phyloP scores from a whole-genome alignment of 768 basidiomycete genomes.

The Lactarius evosmus region DNA sequence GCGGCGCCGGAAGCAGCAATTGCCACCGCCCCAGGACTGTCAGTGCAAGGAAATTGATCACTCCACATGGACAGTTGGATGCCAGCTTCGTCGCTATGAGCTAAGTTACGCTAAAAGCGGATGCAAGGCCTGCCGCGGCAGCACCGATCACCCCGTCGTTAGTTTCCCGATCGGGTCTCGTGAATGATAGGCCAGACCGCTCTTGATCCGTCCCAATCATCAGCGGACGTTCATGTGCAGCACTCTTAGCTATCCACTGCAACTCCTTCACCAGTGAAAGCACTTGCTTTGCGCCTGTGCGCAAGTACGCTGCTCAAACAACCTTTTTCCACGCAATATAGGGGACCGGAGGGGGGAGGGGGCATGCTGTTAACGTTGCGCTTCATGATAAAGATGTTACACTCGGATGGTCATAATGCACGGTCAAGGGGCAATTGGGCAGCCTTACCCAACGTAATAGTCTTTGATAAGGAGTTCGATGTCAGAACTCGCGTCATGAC shows the following conservation, averaged over 20 bases:
- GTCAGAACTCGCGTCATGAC: constrained; percentile 48
- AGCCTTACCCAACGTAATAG: constrained; percentile 54
- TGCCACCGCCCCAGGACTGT: constrained; percentile 72
- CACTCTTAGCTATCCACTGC: constrained; percentile 53
- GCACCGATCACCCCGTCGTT: neutral
- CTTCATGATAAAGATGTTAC: constrained; percentile 63
- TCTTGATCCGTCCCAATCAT: constrained; percentile 75
- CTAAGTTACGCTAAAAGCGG: constrained; percentile 58
- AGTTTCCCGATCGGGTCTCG: neutral
- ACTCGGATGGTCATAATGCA: neutral
- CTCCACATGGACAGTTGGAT: constrained; percentile 58
- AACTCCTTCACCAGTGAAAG: constrained; percentile 46
- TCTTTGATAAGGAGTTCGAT: constrained; percentile 55
- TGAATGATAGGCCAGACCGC: constrained; percentile 39
- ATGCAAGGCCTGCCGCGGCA: constrained; percentile 54
- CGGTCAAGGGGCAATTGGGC: neutral
- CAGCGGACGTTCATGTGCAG: constrained; percentile 54
- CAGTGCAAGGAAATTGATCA: neutral
- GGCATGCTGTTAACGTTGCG: constrained; percentile 55
- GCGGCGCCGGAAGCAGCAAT: constrained; percentile 53
- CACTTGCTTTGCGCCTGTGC: constrained; percentile 50
- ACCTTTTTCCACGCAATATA: neutral
- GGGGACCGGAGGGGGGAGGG: too few species aligned
- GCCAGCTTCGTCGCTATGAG: constrained; percentile 40
- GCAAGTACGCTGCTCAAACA: neutral